Conservation (phyloP, 2,329 filamentous ascomycete genomes). For the Epichloe sylvatica region DNA sequence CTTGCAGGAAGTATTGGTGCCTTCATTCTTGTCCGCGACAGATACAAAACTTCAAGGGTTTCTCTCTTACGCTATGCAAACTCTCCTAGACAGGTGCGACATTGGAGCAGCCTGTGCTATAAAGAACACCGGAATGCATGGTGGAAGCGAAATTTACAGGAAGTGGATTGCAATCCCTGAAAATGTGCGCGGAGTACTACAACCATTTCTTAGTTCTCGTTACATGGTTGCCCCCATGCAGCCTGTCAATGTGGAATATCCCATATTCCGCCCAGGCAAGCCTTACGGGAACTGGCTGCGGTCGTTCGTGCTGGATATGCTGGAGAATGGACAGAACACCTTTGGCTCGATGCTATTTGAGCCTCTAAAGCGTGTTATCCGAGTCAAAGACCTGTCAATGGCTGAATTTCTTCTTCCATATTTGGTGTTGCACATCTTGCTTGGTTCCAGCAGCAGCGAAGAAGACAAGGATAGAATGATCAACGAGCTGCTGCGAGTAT, state of each 20-base stretch:
- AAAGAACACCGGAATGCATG: conserved; percentile 25
- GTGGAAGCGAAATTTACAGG: conserved; percentile 47
- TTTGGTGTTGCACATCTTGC: conserved; percentile 66
- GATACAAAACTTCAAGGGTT: conserved; percentile 83
- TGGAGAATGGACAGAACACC: conserved; percentile 61
- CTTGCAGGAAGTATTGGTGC: conserved; percentile 75
- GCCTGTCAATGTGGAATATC: conserved; percentile 50
- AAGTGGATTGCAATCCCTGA: conserved; percentile 72
- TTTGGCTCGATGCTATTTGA: conserved; percentile 69
- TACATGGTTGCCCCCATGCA: conserved; percentile 58
- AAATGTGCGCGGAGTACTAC: conserved; percentile 64
- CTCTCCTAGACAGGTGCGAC: conserved; percentile 65
- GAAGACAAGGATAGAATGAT: conserved; percentile 50
- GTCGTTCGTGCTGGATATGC: conserved; percentile 64
- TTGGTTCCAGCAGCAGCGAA: conserved; percentile 50
- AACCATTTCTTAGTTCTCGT: conserved; percentile 73
- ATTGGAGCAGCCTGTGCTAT: conserved; percentile 44
- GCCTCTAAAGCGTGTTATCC: conserved; percentile 67
- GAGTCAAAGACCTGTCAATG: conserved; percentile 73
- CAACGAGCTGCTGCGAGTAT: conserved; percentile 59
- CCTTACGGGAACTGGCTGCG: conserved; percentile 73
- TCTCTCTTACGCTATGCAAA: conserved; percentile 88
- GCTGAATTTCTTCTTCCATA: conserved; percentile 84
- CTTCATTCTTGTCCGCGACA: conserved; percentile 78
- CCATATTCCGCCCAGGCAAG: conserved; percentile 56